Evolutionary conservation across 768 basidiomycete species (phyloP), one percentile per base, ranked within the genome.

Genomic region (Mycena alexandri): DNA sequence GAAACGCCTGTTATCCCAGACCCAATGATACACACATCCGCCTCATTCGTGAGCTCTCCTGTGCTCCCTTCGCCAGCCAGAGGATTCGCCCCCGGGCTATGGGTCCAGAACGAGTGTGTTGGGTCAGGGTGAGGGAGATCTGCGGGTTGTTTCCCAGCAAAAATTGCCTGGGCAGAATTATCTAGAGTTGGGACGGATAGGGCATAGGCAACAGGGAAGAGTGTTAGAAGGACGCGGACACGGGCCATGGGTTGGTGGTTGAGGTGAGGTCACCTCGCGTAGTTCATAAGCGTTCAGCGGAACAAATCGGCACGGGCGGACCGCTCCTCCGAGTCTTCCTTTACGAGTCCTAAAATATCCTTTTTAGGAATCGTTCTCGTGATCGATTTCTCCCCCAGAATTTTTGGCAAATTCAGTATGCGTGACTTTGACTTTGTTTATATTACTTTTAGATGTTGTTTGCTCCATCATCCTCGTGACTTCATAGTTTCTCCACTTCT

Each of bases 1-100:
- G 89, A 87, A 9, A 92, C 84, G 19, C 93, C 93, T 0, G 93
- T 92, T 42, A 94, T 90, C 0, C 93, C 93, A 34, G 90, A 88
- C 8, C 94, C 94, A 47, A 95, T 88, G 70, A 95, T 89, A 68
- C 89, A 92, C 11, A 94, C 79, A 72, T 95, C 93, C 3, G 89
- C 88, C 56, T 88, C 85, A 0, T 73, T 52, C 0, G 87, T 87
- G n/a, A 94, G 75, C 2, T 76, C 67, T 1, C 90, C 91, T 9
- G 79, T 77, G 72, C 92, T 93, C 0, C 93, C 94, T 61, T 87
- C 85, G 3, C 77, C 80, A 0, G 89, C 91, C 0, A 93, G 79
- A 0, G 92, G 92, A 73, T 92, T 93, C 0, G 84, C 89, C 22
- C 81, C 83, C 0, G 87, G 84, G 0, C 82, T 81, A 70, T 89